Evolutionary conservation across 495 filamentous ascomycete species (phyloP), one percentile per base, ranked within the genome.

Genomic region (Pyronema domesticum): DNA sequence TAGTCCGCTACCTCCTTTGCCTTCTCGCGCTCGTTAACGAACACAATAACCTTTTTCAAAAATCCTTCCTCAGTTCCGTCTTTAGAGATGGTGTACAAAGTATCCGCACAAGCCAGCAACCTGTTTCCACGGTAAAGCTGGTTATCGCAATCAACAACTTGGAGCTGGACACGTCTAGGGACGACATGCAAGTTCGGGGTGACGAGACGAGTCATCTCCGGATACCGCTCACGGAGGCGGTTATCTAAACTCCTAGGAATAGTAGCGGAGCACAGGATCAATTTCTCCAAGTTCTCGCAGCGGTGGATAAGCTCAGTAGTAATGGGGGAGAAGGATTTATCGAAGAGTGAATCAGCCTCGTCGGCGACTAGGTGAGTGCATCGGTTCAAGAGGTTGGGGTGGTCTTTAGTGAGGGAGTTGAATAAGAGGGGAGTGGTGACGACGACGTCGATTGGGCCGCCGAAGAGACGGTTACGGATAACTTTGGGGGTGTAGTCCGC

Each of bases 141-240:
- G 56, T 82, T 84, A 47, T 88, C 80, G 2, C 89, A 81, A 62
- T 98, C 91, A 14, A 98, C 81, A 23, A 95, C 87, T 46, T 86
- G 86, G 1, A 98, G 80, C 66, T 95, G 89, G 1, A 98, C 87
- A 51, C 93, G 81, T 13, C 91, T 83, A 15, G 91, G 89, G 58
- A 98, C 93, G 36, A 93, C 86, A 65, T 98, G 91, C 1, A 98
- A 74, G 56, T 95, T 94, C 0, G 93, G 89, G 1, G 89, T 96
- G 1, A 88, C 87, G 56, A 98, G 78, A 46, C 93, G 80, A 33
- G 70, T 67, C 65, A 95, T 83, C 59, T 83, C 73, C 7, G 91
- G 89, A 69, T 87, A 95, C 50, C 79, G 77, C 52, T 80, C 78
- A 46, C 75, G 76, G n/a, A 96, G 75, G 63, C 82, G 84, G 50